Percentiles rank a stretch among this genome's conserved stretches.
Conservation (phyloP, 1,139 yeast genomes). For the Arxiozyma bovina region DNA sequence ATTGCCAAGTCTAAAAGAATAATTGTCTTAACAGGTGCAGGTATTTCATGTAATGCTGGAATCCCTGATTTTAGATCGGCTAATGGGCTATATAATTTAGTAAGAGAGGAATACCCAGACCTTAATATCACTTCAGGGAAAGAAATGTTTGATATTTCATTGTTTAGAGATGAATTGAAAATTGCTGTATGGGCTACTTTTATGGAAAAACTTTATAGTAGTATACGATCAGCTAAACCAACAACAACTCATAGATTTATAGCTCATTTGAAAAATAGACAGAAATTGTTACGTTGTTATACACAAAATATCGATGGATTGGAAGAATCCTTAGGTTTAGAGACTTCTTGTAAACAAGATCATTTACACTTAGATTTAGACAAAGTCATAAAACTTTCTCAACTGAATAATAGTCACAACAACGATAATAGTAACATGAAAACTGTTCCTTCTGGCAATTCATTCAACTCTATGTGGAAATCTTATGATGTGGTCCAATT, state of each 20-base stretch:
- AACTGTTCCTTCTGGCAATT: conserved; percentile 2
- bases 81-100: conserved; percentile 73
- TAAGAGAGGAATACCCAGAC: conserved; percentile 54
- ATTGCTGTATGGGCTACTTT: conserved; percentile 56
- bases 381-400: not conserved
- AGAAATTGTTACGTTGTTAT: conserved; percentile 71
- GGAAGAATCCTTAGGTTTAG: conserved; percentile 31
- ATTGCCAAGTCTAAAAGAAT: conserved; percentile 37
- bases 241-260: conserved; percentile 80
- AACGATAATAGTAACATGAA: conserved; percentile 2
- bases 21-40: conserved; percentile 79
- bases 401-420: not conserved
- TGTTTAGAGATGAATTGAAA: conserved; percentile 61
- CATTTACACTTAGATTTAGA: not conserved
- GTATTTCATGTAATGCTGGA: conserved; percentile 92
- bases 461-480: conserved; percentile 41
- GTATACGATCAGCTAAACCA: conserved; percentile 59
- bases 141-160: conserved; percentile 78
- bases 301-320: conserved; percentile 58
- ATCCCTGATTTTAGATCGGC: conserved; percentile 88
- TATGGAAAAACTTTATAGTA: conserved; percentile 46
- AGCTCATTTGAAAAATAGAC: conserved; percentile 51
- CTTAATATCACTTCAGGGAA: conserved; percentile 55
- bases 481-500: conserved; percentile 71
- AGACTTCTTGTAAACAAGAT: conserved; percentile 19